These are phyloP conservation scores for Picochlorum sp. DNA, from an alignment of 139 green algal species.

Conservation along the genomic window DNA sequence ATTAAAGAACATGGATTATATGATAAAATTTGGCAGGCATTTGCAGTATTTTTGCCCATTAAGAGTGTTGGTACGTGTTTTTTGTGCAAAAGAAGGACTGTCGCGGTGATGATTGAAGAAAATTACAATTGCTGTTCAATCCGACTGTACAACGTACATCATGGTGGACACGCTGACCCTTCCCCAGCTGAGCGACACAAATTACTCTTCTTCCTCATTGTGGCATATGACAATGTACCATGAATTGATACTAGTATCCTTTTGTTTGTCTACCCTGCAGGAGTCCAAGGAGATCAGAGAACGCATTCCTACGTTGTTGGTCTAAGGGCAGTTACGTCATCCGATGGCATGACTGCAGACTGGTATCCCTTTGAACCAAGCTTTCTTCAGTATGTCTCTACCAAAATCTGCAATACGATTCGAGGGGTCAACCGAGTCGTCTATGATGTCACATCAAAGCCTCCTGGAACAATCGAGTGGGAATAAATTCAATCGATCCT, in stretches of 20 bases:
- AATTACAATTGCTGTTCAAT: slow-evolving; percentile 37
- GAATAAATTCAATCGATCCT: slow-evolving; percentile 54
- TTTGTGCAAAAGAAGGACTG: neutral
- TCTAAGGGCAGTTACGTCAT: slow-evolving; percentile 74
- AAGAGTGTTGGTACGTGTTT: slow-evolving; percentile 54
- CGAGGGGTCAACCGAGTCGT: slow-evolving; percentile 89
- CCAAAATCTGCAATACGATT: slow-evolving; percentile 92
- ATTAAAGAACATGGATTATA: slow-evolving; percentile 94
- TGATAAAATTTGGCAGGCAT: slow-evolving; percentile 99
- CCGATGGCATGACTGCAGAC: slow-evolving; percentile 99
- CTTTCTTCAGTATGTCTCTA: slow-evolving; percentile 84
- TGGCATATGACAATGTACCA: neutral
- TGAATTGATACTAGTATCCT: too few relatives aligned
- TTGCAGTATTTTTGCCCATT: slow-evolving; percentile 95
- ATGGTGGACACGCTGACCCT: slow-evolving; percentile 25
- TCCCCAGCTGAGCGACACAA: slow-evolving; percentile 24
- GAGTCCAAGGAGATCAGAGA: slow-evolving; percentile 90
- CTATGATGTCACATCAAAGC: slow-evolving; percentile 98
- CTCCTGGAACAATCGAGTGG: slow-evolving; percentile 97
- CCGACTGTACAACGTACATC: slow-evolving; percentile 15
- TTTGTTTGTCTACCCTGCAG: slow-evolving; percentile 14
- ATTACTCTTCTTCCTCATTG: neutral
- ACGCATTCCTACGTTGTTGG: slow-evolving; percentile 91
- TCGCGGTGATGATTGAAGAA: slow-evolving; percentile 18
- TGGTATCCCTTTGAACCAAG: slow-evolving; percentile 92